Conservation (phyloP, 176 grass and related monocot species). For the Zea luxurians region DNA sequence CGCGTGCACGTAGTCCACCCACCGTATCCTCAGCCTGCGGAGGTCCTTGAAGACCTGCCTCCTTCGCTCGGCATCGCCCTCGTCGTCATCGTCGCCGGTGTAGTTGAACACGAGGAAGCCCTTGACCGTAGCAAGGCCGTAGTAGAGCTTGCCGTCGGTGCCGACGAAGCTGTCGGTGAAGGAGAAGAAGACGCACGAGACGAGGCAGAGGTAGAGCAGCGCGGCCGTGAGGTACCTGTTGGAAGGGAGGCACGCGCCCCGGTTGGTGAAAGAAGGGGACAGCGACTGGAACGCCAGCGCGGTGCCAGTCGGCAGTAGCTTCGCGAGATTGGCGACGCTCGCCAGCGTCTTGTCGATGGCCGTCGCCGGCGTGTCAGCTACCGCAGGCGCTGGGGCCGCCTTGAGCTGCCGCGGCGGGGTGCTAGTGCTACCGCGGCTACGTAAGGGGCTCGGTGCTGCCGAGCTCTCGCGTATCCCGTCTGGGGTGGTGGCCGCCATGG, state of each 20-base stretch:
- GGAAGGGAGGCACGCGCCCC: slow-evolving; percentile 38
- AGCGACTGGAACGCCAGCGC: slow-evolving; percentile 55
- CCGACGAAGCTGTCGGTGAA: slow-evolving; percentile 63
- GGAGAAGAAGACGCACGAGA: slow-evolving; percentile 52
- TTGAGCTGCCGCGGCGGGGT: not conserved
- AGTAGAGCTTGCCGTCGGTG: slow-evolving; percentile 58
- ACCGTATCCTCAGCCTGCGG: slow-evolving; percentile 32
- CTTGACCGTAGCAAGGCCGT: slow-evolving; percentile 49
- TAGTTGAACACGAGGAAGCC: slow-evolving; percentile 55
- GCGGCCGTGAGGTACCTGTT: slow-evolving; percentile 45
- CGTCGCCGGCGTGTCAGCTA: not conserved
- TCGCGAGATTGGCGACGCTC: slow-evolving; percentile 43
- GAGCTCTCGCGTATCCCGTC: slow-evolving; percentile 25
- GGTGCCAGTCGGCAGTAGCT: slow-evolving; percentile 57
- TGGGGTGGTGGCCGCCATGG: not conserved
- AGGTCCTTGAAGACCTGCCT: slow-evolving; percentile 15
- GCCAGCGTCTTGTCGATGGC: slow-evolving; percentile 45
- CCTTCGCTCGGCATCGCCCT: not conserved
- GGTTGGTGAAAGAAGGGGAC: slow-evolving; percentile 57
- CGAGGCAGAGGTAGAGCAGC: slow-evolving; percentile 41
- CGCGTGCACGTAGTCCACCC: slow-evolving; percentile 51
- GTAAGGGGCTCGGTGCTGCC: slow-evolving; percentile 16
- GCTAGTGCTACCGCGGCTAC: not conserved
- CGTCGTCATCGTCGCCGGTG: not conserved
- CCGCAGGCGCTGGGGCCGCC: not conserved